These are phyloP conservation scores for Limnanthes douglasii DNA, from an alignment of 345 rosid species.

Conservation along the genomic window DNA sequence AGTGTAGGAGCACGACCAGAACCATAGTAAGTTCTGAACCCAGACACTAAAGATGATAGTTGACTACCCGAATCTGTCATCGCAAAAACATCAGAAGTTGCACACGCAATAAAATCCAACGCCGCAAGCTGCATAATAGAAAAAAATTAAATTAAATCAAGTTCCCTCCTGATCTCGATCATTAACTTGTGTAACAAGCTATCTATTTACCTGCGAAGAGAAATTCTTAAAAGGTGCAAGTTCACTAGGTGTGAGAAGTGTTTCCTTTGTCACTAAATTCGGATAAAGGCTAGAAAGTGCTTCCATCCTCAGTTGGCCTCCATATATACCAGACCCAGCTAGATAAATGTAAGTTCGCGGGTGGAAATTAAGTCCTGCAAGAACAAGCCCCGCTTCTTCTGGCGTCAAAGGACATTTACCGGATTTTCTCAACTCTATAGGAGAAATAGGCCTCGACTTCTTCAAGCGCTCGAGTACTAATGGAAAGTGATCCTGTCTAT, in stretches of 20 bases:
- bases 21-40: constrained; percentile 73
- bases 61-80: constrained; percentile 98
- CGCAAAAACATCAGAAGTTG: constrained; percentile 79
- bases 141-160: constrained; percentile 1
- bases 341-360: constrained; percentile 56
- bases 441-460: constrained; percentile 37
- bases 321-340: constrained; percentile 65
- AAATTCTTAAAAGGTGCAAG: constrained; percentile 77
- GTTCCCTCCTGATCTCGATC: not conserved
- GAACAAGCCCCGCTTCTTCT: constrained; percentile 84
- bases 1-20: constrained; percentile 50
- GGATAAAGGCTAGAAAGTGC: constrained; percentile 67
- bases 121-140: constrained; percentile 61
- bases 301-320: constrained; percentile 56
- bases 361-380: constrained; percentile 66
- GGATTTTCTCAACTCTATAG: constrained; percentile 43
- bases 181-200: not conserved
- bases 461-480: constrained; percentile 52
- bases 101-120: constrained; percentile 75
- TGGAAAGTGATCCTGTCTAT: constrained; percentile 76
- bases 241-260: constrained; percentile 55
- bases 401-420: constrained; percentile 97
- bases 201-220: constrained; percentile 58
- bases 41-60: constrained; percentile 76
- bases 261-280: constrained; percentile 73